phyloP scores from a whole-genome alignment of 176 grass and related monocot species.

The Juncus inflexus region DNA sequence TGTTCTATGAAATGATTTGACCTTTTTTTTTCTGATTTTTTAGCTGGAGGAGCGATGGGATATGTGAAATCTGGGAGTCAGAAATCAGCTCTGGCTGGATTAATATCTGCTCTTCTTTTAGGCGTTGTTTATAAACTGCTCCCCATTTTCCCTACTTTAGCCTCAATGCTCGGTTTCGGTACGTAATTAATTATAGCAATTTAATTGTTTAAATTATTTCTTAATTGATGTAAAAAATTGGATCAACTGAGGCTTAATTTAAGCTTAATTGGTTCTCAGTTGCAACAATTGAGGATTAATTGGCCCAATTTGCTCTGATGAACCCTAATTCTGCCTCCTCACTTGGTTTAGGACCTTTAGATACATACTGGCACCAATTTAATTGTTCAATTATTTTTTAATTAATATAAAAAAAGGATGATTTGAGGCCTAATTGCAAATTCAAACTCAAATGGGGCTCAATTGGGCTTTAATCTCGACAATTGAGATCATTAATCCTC shows the following conservation, averaged over 20 bases:
- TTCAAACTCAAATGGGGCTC: not conserved
- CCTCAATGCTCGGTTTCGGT: constrained; percentile 64
- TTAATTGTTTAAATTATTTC: not conserved
- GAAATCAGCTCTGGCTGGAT: constrained; percentile 68
- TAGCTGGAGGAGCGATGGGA: constrained; percentile 68
- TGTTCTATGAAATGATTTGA: not conserved
- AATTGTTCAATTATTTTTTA: not conserved
- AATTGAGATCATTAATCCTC: not conserved
- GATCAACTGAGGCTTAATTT: not conserved
- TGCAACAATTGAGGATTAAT: not conserved
- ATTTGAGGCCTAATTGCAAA: not conserved
- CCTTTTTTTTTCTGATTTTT: constrained; percentile 14
- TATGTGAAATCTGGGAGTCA: constrained; percentile 77
- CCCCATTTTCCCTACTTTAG: constrained; percentile 55
- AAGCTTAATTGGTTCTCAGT: not conserved
- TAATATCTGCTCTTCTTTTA: constrained; percentile 51
- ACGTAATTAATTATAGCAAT: not conserved
- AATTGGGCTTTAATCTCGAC: not conserved
- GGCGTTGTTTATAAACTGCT: constrained; percentile 74
- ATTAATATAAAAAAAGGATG: not conserved
- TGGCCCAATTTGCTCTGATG: not conserved
- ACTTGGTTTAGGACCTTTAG: too few species aligned
- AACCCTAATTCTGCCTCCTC: too few species aligned
- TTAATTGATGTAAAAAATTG: not conserved
- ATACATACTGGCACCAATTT: not conserved